Conservation (phyloP, 345 rosid genomes). For the Sonneratia alba region DNA sequence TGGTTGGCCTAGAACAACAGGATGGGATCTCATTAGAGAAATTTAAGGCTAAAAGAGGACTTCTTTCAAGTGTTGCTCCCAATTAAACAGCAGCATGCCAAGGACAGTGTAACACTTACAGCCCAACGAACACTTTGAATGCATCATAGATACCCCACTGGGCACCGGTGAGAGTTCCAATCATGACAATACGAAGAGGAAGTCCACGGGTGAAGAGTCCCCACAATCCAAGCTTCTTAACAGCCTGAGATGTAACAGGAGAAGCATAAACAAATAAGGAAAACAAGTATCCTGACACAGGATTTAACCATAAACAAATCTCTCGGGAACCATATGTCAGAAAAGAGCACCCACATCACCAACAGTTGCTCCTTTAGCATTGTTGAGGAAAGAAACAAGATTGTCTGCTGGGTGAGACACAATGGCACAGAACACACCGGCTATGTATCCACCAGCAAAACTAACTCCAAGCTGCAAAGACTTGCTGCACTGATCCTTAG, state of each 20-base stretch:
- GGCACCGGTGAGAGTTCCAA: slow-evolving; percentile 89
- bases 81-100: not conserved
- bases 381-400: slow-evolving; percentile 95
- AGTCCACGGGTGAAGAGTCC: slow-evolving; percentile 89
- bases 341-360: slow-evolving; percentile 48
- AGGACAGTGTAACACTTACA: slow-evolving; percentile 43
- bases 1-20: slow-evolving; percentile 71
- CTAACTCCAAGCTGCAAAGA: slow-evolving; percentile 79
- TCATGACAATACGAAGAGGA: slow-evolving; percentile 89
- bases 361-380: slow-evolving; percentile 81
- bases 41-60: not conserved
- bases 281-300: not conserved
- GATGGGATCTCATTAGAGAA: slow-evolving; percentile 3
- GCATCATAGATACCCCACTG: slow-evolving; percentile 96
- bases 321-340: not conserved
- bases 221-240: slow-evolving; percentile 59
- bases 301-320: not conserved
- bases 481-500: slow-evolving; percentile 76
- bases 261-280: not conserved
- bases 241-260: slow-evolving; percentile 42
- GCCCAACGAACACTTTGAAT: slow-evolving; percentile 80
- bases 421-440: slow-evolving; percentile 80
- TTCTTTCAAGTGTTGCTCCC: not conserved
- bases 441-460: slow-evolving; percentile 86
- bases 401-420: slow-evolving; percentile 98